Base-by-base conservation (phyloP, 108 stramenopile species). In the Cyclotella choctawhatcheeana region DNA sequence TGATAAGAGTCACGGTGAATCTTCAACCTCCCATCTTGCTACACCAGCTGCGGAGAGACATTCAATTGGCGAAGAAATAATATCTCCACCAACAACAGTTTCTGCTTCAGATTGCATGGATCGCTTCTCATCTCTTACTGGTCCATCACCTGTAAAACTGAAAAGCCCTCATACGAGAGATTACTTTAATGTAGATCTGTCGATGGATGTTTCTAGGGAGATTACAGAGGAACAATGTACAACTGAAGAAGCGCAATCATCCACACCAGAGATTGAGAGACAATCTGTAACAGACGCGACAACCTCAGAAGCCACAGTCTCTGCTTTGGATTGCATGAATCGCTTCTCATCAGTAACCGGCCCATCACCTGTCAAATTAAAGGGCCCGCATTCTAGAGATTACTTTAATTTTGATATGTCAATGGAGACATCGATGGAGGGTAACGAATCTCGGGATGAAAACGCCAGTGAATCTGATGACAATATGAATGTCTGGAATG, bases 71-170 rank as follows among this genome's bases (percentile, higher is more conserved):
- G 4, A 12, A 2, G 51, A 22, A 22, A 24, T 0, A 22, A 22
- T 22, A 3, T 52, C 20, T 1, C 48, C 40, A 7, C 44, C 60
- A 47, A 26, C 47, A 12, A 64, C 61, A 6, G 71, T 53, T 7
- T 63, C 71, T 14, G 71, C 26, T 8, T 25, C 50, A 29, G 71
- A 73, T 44, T 63, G 37, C 20, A 73, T 73, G 45, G 20, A 59
- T 58, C 51, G 30, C 31, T 71, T 60, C 21, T 71, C 69, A 1
- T 71, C 69, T 18, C 22, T 33, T 29, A 47, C 58, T 22, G 44
- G 69, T 44, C 68, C 54, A 29, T 44, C 59, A 33, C 60, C 71
- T 8, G 33, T 61, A 29, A 48, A 51, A 25, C 20, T 61, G 48
- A 62, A 35, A 37, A 37, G 31, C 27, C 58, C 58, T 26, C 55